These are phyloP conservation scores for Geranium brycei DNA, from an alignment of 345 rosid genomes.

Conservation along the genomic window DNA sequence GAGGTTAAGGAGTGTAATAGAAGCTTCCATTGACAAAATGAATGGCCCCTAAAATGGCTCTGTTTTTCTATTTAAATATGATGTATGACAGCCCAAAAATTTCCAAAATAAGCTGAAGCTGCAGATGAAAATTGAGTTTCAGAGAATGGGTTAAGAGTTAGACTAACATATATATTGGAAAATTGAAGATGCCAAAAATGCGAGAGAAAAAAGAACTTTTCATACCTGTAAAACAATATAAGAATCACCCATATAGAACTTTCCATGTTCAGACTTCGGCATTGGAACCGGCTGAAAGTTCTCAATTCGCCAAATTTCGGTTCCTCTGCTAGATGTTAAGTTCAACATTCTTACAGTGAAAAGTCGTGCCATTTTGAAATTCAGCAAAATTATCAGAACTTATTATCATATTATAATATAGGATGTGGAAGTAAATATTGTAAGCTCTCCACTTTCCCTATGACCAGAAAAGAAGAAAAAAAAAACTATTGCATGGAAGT, in stretches of 20 bases:
- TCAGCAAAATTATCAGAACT: background rate
- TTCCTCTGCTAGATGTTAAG: constrained; percentile 72
- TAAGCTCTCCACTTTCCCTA: too few species aligned
- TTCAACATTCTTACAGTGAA: constrained; percentile 21
- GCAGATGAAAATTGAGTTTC: background rate
- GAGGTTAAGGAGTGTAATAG: too few species aligned
- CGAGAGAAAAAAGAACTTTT: background rate
- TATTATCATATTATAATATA: too few species aligned
- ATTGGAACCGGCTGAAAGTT: constrained; percentile 76
- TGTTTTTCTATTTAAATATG: too few species aligned
- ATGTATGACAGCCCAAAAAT: too few species aligned
- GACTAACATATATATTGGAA: too few species aligned
- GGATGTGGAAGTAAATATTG: too few species aligned
- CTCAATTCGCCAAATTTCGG: constrained; percentile 97
- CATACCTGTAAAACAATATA: constrained; percentile 86
- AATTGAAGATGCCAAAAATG: background rate
- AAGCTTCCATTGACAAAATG: too few species aligned
- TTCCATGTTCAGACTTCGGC: constrained; percentile 83
- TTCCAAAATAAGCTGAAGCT: too few species aligned
- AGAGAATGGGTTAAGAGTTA: background rate
- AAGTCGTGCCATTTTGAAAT: constrained; percentile 1
- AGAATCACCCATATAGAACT: constrained; percentile 86
- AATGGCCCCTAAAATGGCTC: too few species aligned
- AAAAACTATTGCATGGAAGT: too few species aligned
- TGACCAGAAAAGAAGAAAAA: too few species aligned